Percentiles rank a stretch among this genome's conserved stretches.
phyloP scores from a whole-genome alignment of 192 early-diverging fungal species.

The Kappamyces sp. region DNA sequence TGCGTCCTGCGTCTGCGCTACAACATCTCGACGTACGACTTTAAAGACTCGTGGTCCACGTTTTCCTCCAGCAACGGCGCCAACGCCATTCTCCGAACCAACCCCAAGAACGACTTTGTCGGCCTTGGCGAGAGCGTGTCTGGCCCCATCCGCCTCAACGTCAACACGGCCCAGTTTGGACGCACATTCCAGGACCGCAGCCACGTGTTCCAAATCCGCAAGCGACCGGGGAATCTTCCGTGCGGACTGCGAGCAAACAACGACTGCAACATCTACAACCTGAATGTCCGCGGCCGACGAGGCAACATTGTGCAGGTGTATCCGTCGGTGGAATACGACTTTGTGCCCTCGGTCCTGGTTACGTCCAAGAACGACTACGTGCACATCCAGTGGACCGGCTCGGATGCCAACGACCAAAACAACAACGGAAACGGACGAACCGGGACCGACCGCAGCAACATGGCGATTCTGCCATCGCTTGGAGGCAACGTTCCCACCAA shows the following conservation, averaged over 20 bases:
- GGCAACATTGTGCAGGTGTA: slow-evolving; percentile 39
- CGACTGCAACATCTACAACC: slow-evolving; percentile 28
- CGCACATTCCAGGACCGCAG: slow-evolving; percentile 35
- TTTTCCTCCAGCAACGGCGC: slow-evolving; percentile 20
- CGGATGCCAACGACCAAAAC: slow-evolving; percentile 29
- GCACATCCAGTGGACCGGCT: slow-evolving; percentile 37
- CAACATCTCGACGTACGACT: slow-evolving; percentile 28
- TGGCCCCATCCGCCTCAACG: slow-evolving; percentile 28
- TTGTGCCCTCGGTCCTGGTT: slow-evolving; percentile 25
- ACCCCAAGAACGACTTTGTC: slow-evolving; percentile 30
- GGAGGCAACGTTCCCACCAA: slow-evolving; percentile 27
- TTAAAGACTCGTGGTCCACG: slow-evolving; percentile 5
- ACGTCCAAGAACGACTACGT: slow-evolving; percentile 25
- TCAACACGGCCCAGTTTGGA: slow-evolving; percentile 39
- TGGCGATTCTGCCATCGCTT: slow-evolving; percentile 16
- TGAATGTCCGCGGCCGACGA: slow-evolving; percentile 33
- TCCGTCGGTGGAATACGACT: slow-evolving; percentile 35
- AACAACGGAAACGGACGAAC: slow-evolving; percentile 30
- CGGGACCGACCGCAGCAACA: slow-evolving; percentile 34
- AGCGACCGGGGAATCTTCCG: slow-evolving; percentile 15
- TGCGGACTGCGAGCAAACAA: slow-evolving; percentile 5
- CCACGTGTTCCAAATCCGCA: slow-evolving; percentile 31
- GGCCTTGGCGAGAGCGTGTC: slow-evolving; percentile 28
- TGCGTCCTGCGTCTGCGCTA: slow-evolving; percentile 34
- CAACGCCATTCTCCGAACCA: slow-evolving; percentile 20